Evolutionary conservation across 345 rosid genomes (phyloP), one percentile per base, ranked within the genome.

Genomic region (Alliaria petiolata): DNA sequence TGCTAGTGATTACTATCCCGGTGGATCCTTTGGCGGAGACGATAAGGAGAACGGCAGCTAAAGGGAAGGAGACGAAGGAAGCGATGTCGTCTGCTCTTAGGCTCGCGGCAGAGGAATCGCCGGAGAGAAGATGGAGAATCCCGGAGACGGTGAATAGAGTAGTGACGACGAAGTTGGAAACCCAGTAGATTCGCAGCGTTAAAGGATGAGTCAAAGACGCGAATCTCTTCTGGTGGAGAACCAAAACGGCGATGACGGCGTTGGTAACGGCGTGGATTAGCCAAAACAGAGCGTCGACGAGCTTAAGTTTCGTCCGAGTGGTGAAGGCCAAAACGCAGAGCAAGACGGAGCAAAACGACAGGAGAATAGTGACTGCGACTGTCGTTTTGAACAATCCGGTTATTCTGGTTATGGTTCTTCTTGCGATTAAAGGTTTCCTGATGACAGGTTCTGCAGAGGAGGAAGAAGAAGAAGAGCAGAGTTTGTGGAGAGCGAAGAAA

Each of bases 221-320:
- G 67, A 89, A 86, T 78, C 82, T 85, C 73, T 86, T 89, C 76
- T 85, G 87, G 58, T 89, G 96, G 49, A 91, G 54, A 58, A 93
- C 70, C 49, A 91, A 81, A 47, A 87, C 76, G 47, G 87, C 80
- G 69, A 91, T 79, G 42, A 83, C 79, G 22, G 67, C 85, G 76
- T 86, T 84, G 67, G 95, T 91, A 20, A 87, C 16, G 76, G 96
- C 91, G 76, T 91, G 95, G 55, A 84, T 68, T 6, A 87, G 35
- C 97, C 97, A 91, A 56, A 91, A 93, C 14, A 77, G 46, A 8
- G 83, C 76, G 38, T 84, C 82, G 2, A 83, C 26, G 15, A 77
- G 78, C 62, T 82, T 82, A 67, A 87, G 73, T 17, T 69, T 70
- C 4, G 71, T 38, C 35, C 39, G 46, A 31, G 80, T 78, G 51